These are phyloP conservation scores for Apiotrichum montevideense DNA, from an alignment of 1,284 basidiomycete genomes.

Conservation along the genomic window DNA sequence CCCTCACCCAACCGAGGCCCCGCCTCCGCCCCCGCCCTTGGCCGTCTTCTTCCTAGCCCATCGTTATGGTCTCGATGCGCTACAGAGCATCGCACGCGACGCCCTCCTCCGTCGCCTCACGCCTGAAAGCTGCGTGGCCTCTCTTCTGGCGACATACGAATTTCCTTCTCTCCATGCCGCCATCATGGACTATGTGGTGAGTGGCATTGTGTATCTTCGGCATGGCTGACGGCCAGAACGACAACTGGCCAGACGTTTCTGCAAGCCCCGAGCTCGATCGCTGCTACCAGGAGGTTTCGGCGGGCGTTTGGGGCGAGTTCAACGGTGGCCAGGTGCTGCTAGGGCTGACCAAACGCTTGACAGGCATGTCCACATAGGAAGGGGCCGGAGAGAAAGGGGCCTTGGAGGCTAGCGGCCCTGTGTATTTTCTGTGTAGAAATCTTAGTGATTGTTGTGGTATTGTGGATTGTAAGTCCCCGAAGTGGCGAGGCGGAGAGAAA, in stretches of 20 bases:
- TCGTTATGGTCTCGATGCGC: conserved; percentile 63
- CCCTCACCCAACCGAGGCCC: conserved; percentile 56
- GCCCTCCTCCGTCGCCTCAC: conserved; percentile 70
- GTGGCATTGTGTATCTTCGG: conserved; percentile 9
- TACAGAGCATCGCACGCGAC: conserved; percentile 62
- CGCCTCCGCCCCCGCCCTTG: conserved; percentile 55
- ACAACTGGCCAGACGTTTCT: conserved; percentile 31
- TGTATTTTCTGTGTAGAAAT: no score
- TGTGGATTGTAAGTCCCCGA: no score
- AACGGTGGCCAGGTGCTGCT: conserved; percentile 32
- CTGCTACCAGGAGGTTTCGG: conserved; percentile 40
- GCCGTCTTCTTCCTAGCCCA: conserved; percentile 75
- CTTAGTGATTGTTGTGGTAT: no score
- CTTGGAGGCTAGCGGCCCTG: no score
- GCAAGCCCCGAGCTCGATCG: conserved; percentile 26
- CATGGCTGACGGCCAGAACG: conserved; percentile 13
- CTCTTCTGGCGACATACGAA: conserved; percentile 49
- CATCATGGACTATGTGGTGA: conserved; percentile 37
- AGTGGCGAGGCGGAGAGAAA: no score
- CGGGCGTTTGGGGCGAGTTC: conserved; percentile 37
- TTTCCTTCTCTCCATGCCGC: conserved; percentile 35
- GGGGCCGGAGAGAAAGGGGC: no score
- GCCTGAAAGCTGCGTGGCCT: conserved; percentile 62
- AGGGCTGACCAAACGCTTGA: conserved; percentile 19
- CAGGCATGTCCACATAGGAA: conserved; percentile 3